Evolutionary conservation across 2,329 filamentous ascomycete species (phyloP), one percentile per base, ranked within the genome.

Genomic region (Sporothrix humicola): DNA sequence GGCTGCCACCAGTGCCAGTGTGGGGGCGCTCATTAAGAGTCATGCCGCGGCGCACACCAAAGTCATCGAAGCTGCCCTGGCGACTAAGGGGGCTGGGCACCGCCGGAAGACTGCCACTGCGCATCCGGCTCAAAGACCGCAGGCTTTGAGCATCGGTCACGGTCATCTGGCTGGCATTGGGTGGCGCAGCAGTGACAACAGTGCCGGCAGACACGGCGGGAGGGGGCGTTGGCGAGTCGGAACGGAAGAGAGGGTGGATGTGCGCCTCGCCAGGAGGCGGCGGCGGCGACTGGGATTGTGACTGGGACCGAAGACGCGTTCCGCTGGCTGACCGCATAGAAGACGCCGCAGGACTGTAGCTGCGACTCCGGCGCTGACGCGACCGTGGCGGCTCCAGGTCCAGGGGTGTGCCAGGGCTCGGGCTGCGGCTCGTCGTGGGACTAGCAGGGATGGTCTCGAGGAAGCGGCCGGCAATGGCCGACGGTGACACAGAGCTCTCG

Each of bases 161-260:
- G 59, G 94, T 88, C 20, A 91, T 82, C 76, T 90, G 88, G 3
- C 89, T 92, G 2, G 90, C 90, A 56, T 90, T 87, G 0, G 92
- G 44, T 10, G 65, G 92, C 2, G 92, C 90, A 0, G 92, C 92
- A 12, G 89, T 84, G 68, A 95, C 91, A 17, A 91, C 86, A 0
- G 92, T 95, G 0, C 91, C 91, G 0, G 91, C 92, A 1, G 69
- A 75, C 13, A 87, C 86, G 6, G 88, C 82, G 0, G 92, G 88
- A 0, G 91, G 90, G 8, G 91, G 91, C 1, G 85, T 87, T 0
- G 91, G 91, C 56, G 89, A 92, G 79, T 93, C 91, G 6, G 90
- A 90, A 74, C 92, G 87, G 83, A 95, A 94, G 2, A 95, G 85
- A 9, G 92, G 92, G 80, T 95, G 92, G 63, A 94, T 94, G 78